phyloP scores from a whole-genome alignment of 768 basidiomycete genomes.

The Pleurotus tuoliensis region DNA sequence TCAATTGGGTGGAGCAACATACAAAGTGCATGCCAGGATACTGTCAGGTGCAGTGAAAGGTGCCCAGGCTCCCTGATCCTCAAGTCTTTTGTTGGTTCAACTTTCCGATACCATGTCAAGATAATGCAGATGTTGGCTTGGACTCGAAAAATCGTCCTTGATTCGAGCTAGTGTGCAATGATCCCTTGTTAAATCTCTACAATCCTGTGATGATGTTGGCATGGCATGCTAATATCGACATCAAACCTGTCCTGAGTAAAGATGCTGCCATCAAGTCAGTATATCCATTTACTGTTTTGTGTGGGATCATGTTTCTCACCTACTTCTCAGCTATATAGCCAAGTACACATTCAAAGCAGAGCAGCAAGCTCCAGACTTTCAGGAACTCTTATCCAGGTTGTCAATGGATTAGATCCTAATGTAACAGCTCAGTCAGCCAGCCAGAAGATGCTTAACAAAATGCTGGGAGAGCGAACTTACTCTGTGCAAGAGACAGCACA shows the following conservation, averaged over 20 bases:
- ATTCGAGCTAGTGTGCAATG: constrained; percentile 13
- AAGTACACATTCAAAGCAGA: constrained; percentile 14
- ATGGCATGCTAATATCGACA: constrained; percentile 21
- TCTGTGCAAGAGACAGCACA: constrained; percentile 20
- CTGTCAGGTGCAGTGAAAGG: constrained; percentile 18
- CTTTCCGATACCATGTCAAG: constrained; percentile 12
- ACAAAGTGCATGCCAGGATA: constrained; percentile 21
- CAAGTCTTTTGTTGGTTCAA: constrained; percentile 17
- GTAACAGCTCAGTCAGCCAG: constrained; percentile 17
- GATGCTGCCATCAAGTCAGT: constrained; percentile 6
- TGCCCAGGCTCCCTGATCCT: background rate
- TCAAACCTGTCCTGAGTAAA: constrained; percentile 16
- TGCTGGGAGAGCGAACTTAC: constrained; percentile 18
- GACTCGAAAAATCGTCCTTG: no score
- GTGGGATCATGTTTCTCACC: no score
- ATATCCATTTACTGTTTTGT: no score
- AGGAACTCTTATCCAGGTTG: constrained; percentile 11
- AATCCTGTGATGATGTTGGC: constrained; percentile 15
- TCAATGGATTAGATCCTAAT: background rate
- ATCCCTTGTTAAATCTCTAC: constrained; percentile 16
- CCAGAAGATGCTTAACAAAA: constrained; percentile 19
- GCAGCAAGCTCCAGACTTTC: constrained; percentile 14
- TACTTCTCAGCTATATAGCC: constrained; percentile 12
- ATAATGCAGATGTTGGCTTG: background rate
- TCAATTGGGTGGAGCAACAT: constrained; percentile 19